Evolutionary conservation across 108 stramenopile species (phyloP), one percentile per base, ranked within the genome.

Genomic region (Craspedostauros australis): DNA sequence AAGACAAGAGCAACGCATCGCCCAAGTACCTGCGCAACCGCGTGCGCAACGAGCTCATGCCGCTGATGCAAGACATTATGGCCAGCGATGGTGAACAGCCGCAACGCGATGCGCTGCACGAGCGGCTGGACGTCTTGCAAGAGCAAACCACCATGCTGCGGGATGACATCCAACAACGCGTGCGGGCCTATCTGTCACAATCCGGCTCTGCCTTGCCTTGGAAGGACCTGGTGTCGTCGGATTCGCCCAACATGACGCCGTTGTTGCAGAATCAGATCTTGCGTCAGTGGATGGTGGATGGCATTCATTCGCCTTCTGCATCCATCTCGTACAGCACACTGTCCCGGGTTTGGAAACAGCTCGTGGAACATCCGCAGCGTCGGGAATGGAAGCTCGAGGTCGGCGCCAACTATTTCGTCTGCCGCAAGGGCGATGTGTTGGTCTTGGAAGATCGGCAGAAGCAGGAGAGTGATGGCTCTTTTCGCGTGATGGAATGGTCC

Each of bases 21-120:
- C 45, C 57, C 46, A 87, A 87, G 51, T 93, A 93, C 60, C 67
- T 80, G 38, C 66, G 91, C 18, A 93, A 93, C 49, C 80, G 84
- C 27, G 86, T 93, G 7, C 78, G 91, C 15, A 86, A 89, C 69
- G 83, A 93, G 56, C 36, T 93, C 53, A 68, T 93, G 7, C 91
- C 91, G 9, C 59, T 93, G 27, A 44, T 93, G 58, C 34, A 60
- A 30, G 85, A 89, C 6, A 46, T 93, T 28, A 62, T 77, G 12
- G 74, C 80, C 23, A 72, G 77, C 12, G 65, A 76, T 20, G 38
- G 49, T 26, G 60, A 59, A 23, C 41, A 82, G 33, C 49, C n/a
- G n/a, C n/a, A 67, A 45, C 64, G 61, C 44, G 55, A 64, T 26
- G 57, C 70, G 20, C 31, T 28, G 1, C 23, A 76, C 53, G 75